These are phyloP conservation scores for Epichloe sp. DNA, from an alignment of 2,329 filamentous ascomycete species.

Conservation along the genomic window DNA sequence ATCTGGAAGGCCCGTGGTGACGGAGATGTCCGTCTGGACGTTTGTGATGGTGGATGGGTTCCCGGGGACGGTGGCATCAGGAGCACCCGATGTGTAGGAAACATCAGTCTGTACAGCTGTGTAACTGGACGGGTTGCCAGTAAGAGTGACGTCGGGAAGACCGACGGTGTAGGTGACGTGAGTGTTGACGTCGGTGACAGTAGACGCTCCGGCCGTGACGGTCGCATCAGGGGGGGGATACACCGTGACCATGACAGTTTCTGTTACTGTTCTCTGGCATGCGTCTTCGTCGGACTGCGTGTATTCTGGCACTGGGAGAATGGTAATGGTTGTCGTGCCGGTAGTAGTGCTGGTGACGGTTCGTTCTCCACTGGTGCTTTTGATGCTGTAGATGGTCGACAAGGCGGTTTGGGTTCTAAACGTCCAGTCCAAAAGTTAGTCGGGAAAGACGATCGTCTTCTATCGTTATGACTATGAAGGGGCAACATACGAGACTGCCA, in stretches of 20 bases:
- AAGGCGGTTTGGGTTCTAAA: slow-evolving; percentile 20
- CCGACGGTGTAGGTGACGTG: slow-evolving; percentile 12
- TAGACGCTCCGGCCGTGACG: slow-evolving; percentile 12
- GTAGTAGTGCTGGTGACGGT: slow-evolving; percentile 11
- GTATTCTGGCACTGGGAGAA: slow-evolving; percentile 11
- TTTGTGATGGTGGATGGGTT: slow-evolving; percentile 18
- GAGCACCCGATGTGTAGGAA: slow-evolving; percentile 12
- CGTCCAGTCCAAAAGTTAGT: slow-evolving; percentile 1
- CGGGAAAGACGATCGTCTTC: not conserved
- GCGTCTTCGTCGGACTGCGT: slow-evolving; percentile 13
- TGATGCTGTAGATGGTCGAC: slow-evolving; percentile 20
- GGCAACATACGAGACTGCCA: slow-evolving; percentile 22
- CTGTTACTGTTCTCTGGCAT: slow-evolving; percentile 2
- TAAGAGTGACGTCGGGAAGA: slow-evolving; percentile 16
- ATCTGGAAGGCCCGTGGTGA: slow-evolving; percentile 19
- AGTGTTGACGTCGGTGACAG: slow-evolving; percentile 14
- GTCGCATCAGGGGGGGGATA: slow-evolving; percentile 12
- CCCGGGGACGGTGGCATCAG: slow-evolving; percentile 17
- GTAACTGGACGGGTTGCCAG: slow-evolving; percentile 13
- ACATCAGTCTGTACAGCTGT: slow-evolving; percentile 12
- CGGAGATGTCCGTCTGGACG: slow-evolving; percentile 14
- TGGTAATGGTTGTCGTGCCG: slow-evolving; percentile 11
- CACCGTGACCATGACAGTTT: slow-evolving; percentile 6
- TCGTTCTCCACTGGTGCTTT: not conserved
- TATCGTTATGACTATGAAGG: too few species aligned